Evolutionary conservation across 805 yeast genomes (phyloP).

Genomic region (Schwanniomyces occidentalis): DNA sequence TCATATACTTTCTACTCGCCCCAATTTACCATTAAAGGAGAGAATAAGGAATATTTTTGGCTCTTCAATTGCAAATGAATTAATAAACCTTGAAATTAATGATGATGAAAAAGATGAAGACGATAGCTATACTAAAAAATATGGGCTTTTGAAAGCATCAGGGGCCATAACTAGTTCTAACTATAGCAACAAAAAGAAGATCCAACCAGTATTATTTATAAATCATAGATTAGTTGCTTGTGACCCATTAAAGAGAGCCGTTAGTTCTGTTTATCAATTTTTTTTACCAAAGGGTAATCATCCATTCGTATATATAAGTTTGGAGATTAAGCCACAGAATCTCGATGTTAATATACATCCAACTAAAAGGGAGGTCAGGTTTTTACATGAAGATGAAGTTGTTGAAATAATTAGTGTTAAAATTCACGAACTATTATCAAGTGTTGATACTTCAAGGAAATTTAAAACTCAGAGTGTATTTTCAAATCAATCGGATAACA

Average conservation of each 20-base stretch:
- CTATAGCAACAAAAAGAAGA: constrained; percentile 63
- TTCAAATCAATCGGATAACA: constrained; percentile 5
- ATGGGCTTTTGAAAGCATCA: constrained; percentile 52
- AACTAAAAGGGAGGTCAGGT: constrained; percentile 88
- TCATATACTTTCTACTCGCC: constrained; percentile 61
- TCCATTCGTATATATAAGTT: constrained; percentile 74
- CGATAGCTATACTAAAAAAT: constrained; percentile 12
- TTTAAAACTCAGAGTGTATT: constrained; percentile 65
- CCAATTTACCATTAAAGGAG: constrained; percentile 53
- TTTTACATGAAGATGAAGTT: constrained; percentile 84
- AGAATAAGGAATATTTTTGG: constrained; percentile 78
- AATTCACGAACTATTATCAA: constrained; percentile 52
- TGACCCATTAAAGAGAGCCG: constrained; percentile 74
- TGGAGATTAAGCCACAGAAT: constrained; percentile 65
- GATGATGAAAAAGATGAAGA: constrained; percentile 11
- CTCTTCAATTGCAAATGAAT: constrained; percentile 60
- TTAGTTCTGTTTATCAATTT: constrained; percentile 58
- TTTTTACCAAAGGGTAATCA: constrained; percentile 75
- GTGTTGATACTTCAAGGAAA: constrained; percentile 65
- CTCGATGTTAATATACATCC: constrained; percentile 96
- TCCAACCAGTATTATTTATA: constrained; percentile 76
- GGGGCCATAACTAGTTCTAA: constrained; percentile 76
- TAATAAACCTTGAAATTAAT: constrained; percentile 48
- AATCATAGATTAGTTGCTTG: constrained; percentile 81
- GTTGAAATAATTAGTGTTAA: constrained; percentile 54